phyloP scores from a whole-genome alignment of 139 green algal species.

The Spirogloea muscicola region DNA sequence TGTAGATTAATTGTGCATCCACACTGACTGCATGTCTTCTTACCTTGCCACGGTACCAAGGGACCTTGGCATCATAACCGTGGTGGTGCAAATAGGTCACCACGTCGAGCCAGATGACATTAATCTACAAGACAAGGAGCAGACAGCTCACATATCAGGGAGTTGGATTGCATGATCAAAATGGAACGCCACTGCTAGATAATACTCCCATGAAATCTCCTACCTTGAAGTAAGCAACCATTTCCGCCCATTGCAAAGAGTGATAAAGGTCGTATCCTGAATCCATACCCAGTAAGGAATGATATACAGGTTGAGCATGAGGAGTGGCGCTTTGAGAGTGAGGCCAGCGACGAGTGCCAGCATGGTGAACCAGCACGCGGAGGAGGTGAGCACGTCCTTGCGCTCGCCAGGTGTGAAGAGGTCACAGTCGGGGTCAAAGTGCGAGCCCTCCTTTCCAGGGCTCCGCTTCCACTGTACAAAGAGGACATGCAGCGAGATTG shows the following conservation, averaged over 20 bases:
- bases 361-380: conserved; percentile 75
- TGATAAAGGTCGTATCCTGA: no score
- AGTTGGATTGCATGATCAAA: no score
- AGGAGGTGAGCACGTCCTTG: conserved; percentile 63
- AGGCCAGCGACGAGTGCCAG: conserved; percentile 71
- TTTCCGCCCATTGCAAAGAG: no score
- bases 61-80: conserved; percentile 75
- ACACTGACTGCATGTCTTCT: no score
- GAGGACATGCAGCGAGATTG: no score
- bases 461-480: conserved; percentile 35
- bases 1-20: no score
- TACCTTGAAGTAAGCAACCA: no score
- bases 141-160: no score
- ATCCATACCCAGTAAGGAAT: conserved; percentile 76
- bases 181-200: no score
- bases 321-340: conserved; percentile 67
- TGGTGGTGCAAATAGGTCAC: conserved; percentile 97
- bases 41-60: conserved; percentile 79
- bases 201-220: no score
- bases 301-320: conserved; percentile 85
- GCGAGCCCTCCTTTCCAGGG: conserved; percentile 83
- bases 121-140: conserved; percentile 49
- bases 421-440: conserved; percentile 85
- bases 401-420: conserved; percentile 65
- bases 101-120: conserved; percentile 89